Conservation (phyloP, 192 early-diverging fungal genomes). For the Coemansia javaensis region DNA sequence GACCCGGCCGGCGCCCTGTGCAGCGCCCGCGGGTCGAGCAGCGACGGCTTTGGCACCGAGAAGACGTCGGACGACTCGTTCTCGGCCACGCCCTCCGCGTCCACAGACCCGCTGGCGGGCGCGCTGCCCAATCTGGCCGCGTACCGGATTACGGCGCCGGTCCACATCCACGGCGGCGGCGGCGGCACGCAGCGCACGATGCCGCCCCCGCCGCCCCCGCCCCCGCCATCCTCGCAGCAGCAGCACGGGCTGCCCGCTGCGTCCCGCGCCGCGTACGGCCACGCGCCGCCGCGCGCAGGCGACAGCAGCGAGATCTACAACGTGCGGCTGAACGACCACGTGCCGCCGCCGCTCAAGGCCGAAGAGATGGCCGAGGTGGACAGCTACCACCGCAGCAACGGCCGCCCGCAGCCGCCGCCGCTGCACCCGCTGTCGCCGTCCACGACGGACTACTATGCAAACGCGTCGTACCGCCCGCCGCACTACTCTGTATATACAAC, state of each 20-base stretch:
- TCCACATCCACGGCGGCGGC: constrained; percentile 13
- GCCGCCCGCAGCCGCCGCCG: constrained; percentile 12
- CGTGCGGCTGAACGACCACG: constrained; percentile 41
- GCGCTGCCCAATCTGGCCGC: constrained; percentile 16
- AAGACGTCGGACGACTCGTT: constrained; percentile 42
- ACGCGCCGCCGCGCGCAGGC: constrained; percentile 9
- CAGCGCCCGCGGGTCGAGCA: constrained; percentile 24
- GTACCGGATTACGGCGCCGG: constrained; percentile 24
- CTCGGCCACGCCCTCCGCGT: constrained; percentile 19
- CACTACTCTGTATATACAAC: constrained; percentile 31
- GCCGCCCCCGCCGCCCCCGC: constrained; percentile 20
- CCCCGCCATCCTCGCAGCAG: constrained; percentile 3
- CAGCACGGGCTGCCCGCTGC: constrained; percentile 13
- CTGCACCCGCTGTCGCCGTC: constrained; percentile 17
- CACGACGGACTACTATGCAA: constrained; percentile 38
- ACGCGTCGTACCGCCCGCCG: constrained; percentile 38
- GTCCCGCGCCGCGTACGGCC: constrained; percentile 13
- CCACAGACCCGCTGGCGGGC: constrained; percentile 30
- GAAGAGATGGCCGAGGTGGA: constrained; percentile 46
- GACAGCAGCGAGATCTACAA: constrained; percentile 37
- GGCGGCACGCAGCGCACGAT: constrained; percentile 1
- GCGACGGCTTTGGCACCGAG: constrained; percentile 41
- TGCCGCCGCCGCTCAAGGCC: constrained; percentile 29
- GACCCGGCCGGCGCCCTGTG: background rate
- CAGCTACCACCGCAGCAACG: constrained; percentile 11